Evolutionary conservation across 2,329 filamentous ascomycete species (phyloP).

Genomic region (Stagonosporopsis cucurbitacearum): DNA sequence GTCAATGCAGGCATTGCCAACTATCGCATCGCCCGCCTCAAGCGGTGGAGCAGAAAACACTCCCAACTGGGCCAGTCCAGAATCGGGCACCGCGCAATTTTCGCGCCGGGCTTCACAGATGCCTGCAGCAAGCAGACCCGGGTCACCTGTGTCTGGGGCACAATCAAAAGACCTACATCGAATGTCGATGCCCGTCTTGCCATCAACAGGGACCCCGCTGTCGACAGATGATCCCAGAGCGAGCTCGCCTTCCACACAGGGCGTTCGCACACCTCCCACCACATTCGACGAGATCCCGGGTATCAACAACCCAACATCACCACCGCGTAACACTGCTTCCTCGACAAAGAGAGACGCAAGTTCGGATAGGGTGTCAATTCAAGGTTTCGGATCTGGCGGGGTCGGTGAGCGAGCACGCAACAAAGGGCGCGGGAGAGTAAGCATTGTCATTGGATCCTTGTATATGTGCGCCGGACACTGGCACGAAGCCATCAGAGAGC

Average conservation of each 20-base stretch:
- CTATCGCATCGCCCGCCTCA: slow-evolving; percentile 64
- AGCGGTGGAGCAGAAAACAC: slow-evolving; percentile 37
- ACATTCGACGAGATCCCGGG: slow-evolving; percentile 57
- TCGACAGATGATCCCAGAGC: slow-evolving; percentile 36
- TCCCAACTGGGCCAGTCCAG: slow-evolving; percentile 41
- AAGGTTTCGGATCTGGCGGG: slow-evolving; percentile 69
- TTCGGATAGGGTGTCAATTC: slow-evolving; percentile 66
- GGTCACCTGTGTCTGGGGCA: slow-evolving; percentile 44
- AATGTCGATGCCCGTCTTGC: slow-evolving; percentile 80
- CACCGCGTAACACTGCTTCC: slow-evolving; percentile 51
- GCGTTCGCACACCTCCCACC: slow-evolving; percentile 49
- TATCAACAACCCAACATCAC: slow-evolving; percentile 44
- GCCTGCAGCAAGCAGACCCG: slow-evolving; percentile 34
- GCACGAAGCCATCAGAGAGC: slow-evolving; percentile 83
- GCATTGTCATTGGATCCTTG: slow-evolving; percentile 81
- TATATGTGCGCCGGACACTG: slow-evolving; percentile 90
- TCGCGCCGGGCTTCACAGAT: slow-evolving; percentile 43
- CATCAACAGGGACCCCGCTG: slow-evolving; percentile 43
- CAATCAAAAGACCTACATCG: slow-evolving; percentile 68
- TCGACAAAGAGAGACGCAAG: slow-evolving; percentile 59
- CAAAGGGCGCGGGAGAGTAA: slow-evolving; percentile 79
- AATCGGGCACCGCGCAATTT: slow-evolving; percentile 30
- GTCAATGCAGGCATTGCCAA: slow-evolving; percentile 61
- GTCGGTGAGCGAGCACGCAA: slow-evolving; percentile 78
- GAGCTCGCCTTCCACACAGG: slow-evolving; percentile 36